These are phyloP conservation scores for Lineolata rhizophorae DNA, from an alignment of 495 filamentous ascomycete species.

Conservation along the genomic window DNA sequence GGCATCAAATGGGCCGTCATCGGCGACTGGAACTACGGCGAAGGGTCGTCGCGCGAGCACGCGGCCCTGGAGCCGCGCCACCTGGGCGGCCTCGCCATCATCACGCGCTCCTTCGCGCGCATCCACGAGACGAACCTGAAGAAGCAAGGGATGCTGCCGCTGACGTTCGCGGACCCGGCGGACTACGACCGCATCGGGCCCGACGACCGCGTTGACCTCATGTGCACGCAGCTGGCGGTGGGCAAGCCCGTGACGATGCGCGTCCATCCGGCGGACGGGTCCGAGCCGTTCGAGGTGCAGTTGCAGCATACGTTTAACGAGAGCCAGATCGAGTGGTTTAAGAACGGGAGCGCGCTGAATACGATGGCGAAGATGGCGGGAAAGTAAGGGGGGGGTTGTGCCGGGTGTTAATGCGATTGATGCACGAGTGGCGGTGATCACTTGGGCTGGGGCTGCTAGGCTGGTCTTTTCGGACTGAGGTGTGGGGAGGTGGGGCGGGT, in stretches of 20 bases:
- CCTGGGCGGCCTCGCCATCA: constrained; percentile 91
- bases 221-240: constrained; percentile 78
- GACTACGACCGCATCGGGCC: constrained; percentile 96
- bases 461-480: no score
- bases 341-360: constrained; percentile 88
- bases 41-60: constrained; percentile 93
- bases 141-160: constrained; percentile 99
- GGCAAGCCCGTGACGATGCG: constrained; percentile 84
- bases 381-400: no score
- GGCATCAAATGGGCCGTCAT: constrained; percentile 93
- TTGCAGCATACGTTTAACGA: constrained; percentile 94
- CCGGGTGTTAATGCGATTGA: no score
- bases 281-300: constrained; percentile 51
- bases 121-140: constrained; percentile 99
- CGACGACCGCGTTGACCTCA: constrained; percentile 73
- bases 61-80: constrained; percentile 94
- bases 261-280: constrained; percentile 73
- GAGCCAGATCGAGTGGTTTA: constrained; percentile 94
- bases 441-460: no score
- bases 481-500: no score
- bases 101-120: constrained; percentile 89
- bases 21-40: constrained; percentile 99
- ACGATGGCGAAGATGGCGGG: constrained; percentile 67
- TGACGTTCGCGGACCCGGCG: constrained; percentile 82
- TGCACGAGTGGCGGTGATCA: no score